Evolutionary conservation across 331 rosid species (phyloP).

Genomic region (Rhamnella rubrinervis): DNA sequence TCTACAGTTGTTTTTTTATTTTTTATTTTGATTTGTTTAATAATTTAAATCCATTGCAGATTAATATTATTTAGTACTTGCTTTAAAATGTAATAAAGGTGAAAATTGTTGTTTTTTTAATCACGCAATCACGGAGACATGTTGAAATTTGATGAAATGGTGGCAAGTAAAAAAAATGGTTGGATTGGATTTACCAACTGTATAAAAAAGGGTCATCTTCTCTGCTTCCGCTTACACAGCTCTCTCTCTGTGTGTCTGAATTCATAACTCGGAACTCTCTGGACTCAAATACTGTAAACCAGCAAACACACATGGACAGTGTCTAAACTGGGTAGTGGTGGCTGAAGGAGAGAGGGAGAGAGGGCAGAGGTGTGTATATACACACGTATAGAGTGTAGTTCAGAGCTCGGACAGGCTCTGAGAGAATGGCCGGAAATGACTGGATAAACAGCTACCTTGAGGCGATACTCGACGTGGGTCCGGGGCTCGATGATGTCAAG

Average conservation of each 20-base stretch:
- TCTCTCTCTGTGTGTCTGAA: background rate
- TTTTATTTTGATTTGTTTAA: too few species aligned
- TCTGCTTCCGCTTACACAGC: constrained; percentile 4
- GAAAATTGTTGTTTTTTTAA: too few species aligned
- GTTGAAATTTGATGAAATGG: too few species aligned
- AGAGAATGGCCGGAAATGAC: constrained; percentile 86
- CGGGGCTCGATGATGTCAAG: constrained; percentile 74
- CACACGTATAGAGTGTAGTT: background rate
- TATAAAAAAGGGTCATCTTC: background rate
- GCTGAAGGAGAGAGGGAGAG: too few species aligned
- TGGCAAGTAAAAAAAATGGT: too few species aligned
- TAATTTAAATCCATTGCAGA: too few species aligned
- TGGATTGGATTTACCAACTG: background rate
- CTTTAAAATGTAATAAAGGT: too few species aligned
- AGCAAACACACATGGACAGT: background rate
- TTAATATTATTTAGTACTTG: too few species aligned
- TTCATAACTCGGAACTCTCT: constrained; percentile 1
- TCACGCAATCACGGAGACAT: too few species aligned
- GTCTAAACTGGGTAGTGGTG: too few species aligned
- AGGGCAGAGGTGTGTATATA: background rate
- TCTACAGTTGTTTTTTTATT: too few species aligned
- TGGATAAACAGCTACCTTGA: constrained; percentile 96
- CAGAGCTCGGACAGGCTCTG: constrained; percentile 3
- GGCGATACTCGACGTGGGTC: constrained; percentile 93
- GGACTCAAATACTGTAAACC: too few species aligned